These are phyloP conservation scores for Aspergillus vadensis DNA, from an alignment of 2,329 filamentous ascomycete species.

Conservation along the genomic window DNA sequence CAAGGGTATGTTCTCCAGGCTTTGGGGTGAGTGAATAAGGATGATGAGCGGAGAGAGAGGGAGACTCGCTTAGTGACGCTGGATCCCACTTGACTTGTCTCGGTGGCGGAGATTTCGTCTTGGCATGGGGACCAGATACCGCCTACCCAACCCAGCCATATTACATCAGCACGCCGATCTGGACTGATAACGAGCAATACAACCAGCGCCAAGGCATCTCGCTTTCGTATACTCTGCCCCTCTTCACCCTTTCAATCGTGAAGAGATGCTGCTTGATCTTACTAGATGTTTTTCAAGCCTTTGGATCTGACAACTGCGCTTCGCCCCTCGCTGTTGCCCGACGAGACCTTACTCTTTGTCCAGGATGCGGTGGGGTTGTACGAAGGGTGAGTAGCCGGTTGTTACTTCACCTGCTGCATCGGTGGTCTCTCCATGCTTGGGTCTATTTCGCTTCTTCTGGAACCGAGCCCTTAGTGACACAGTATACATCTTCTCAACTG, in stretches of 20 bases:
- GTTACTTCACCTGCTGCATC: constrained; percentile 12
- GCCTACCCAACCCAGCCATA: constrained; percentile 9
- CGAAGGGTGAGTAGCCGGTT: constrained; percentile 71
- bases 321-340: constrained; percentile 85
- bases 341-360: constrained; percentile 93
- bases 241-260: constrained; percentile 14
- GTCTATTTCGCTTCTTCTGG: neutral
- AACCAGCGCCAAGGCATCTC: neutral
- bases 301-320: constrained; percentile 95
- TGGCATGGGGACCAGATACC: constrained; percentile 8
- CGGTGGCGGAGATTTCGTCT: constrained; percentile 15
- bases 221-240: constrained; percentile 1
- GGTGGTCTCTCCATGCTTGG: neutral
- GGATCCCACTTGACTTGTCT: constrained; percentile 1
- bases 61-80: constrained; percentile 3
- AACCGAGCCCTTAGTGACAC: constrained; percentile 4
- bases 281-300: constrained; percentile 95
- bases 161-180: constrained; percentile 16
- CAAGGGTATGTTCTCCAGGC: neutral
- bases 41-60: neutral
- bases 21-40: neutral
- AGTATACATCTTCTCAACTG: neutral
- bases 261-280: constrained; percentile 35
- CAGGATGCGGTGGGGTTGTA: constrained; percentile 97
- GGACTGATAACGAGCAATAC: constrained; percentile 7